A percentile compares a stretch with the other conserved stretches of the same genome.
These are phyloP conservation scores for Geotrichum citri-aurantii DNA, from an alignment of 1,139 yeast species.

Conservation along the genomic window DNA sequence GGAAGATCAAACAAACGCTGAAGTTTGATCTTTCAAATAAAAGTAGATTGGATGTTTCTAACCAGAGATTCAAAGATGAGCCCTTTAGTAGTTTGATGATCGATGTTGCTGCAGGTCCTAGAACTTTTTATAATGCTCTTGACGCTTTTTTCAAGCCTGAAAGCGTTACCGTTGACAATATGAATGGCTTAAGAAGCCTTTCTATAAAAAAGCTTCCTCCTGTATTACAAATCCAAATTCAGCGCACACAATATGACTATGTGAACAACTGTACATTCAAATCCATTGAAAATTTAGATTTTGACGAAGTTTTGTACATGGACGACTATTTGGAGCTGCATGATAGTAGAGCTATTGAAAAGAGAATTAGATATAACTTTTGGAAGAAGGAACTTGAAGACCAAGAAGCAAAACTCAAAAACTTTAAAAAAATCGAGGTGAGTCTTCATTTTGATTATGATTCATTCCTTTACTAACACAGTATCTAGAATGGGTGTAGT, in stretches of 20 bases:
- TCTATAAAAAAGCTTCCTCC: background rate
- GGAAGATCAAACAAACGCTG: conserved; percentile 56
- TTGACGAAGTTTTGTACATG: background rate
- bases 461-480: background rate
- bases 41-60: conserved; percentile 27
- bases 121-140: conserved; percentile 81
- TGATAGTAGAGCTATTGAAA: background rate
- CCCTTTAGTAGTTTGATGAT: conserved; percentile 76
- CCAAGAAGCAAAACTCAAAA: background rate
- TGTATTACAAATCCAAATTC: background rate
- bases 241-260: background rate
- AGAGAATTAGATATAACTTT: background rate
- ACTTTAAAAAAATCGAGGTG: background rate
- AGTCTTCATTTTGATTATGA: background rate
- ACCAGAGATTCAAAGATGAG: conserved; percentile 58
- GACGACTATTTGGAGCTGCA: background rate
- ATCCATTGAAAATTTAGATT: background rate
- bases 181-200: too few species aligned
- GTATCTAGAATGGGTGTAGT: background rate
- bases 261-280: background rate
- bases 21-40: conserved; percentile 27
- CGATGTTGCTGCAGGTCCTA: conserved; percentile 82
- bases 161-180: background rate
- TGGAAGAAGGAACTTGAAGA: background rate
- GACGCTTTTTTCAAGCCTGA: conserved; percentile 56